Conservation (phyloP, 495 filamentous ascomycete species). For the Xylona heveae region DNA sequence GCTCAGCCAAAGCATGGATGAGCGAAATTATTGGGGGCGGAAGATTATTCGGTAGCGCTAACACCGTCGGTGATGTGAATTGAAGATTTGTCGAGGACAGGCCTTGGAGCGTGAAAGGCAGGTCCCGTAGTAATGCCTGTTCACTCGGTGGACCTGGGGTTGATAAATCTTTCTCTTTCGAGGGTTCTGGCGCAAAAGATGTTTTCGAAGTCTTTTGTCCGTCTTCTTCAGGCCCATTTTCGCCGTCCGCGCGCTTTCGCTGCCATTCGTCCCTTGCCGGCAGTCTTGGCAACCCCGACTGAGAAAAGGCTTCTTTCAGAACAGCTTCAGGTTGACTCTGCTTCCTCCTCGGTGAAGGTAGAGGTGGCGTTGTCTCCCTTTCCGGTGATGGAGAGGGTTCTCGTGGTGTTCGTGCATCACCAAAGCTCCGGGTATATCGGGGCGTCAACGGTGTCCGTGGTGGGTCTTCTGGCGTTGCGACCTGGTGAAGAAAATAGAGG, state of each 20-base stretch:
- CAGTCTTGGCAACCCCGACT: constrained; percentile 3
- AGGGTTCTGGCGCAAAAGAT: neutral
- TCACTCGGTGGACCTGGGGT: constrained; percentile 27
- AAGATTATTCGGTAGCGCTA: constrained; percentile 56
- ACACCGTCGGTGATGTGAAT: constrained; percentile 39
- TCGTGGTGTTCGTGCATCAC: neutral
- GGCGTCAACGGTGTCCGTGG: too few relatives aligned
- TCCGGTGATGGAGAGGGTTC: too few relatives aligned
- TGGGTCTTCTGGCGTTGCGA: constrained; percentile 39
- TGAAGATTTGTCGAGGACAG: constrained; percentile 67
- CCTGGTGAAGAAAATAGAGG: constrained; percentile 67
- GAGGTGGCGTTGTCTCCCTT: too few relatives aligned
- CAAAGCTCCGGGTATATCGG: neutral
- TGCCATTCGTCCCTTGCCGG: constrained; percentile 7
- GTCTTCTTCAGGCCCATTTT: constrained; percentile 3
- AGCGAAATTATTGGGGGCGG: constrained; percentile 74
- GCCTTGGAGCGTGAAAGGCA: constrained; percentile 89
- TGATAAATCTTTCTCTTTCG: constrained; percentile 5
- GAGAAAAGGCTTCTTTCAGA: too few relatives aligned
- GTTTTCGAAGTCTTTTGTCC: neutral
- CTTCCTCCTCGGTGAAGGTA: too few relatives aligned
- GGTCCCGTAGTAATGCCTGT: constrained; percentile 59
- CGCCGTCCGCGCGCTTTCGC: constrained; percentile 11
- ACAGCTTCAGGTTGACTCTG: too few relatives aligned
- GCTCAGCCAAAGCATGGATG: constrained; percentile 78